Evolutionary conservation across 1,139 yeast genomes (phyloP).

Genomic region (Taphrina deformans): DNA sequence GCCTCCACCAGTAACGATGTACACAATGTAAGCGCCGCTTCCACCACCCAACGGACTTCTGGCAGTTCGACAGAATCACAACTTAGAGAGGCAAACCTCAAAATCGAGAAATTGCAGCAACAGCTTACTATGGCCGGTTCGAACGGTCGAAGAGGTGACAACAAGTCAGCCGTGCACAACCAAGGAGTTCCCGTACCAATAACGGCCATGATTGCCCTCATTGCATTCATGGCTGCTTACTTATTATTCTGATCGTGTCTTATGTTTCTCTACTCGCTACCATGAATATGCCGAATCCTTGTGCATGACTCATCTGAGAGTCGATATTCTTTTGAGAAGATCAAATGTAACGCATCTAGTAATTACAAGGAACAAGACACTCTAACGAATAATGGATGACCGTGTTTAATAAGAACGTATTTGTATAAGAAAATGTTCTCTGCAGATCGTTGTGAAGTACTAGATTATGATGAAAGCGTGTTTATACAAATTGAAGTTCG

Average conservation of each 20-base stretch:
- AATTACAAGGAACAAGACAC: no score
- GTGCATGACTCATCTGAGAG: no score
- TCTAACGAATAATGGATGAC: no score
- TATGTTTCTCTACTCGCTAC: no score
- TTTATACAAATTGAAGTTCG: no score
- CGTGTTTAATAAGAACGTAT: neutral
- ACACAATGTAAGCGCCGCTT: neutral
- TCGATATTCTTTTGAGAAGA: no score
- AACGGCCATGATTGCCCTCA: constrained; percentile 54
- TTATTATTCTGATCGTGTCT: constrained; percentile 51
- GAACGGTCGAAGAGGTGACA: constrained; percentile 38
- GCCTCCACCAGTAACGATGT: neutral
- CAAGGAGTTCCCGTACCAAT: constrained; percentile 56
- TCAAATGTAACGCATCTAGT: no score
- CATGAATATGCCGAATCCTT: no score
- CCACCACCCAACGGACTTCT: neutral
- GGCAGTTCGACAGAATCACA: constrained; percentile 5
- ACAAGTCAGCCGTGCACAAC: constrained; percentile 37
- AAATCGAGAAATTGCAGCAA: constrained; percentile 40
- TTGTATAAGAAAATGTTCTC: neutral
- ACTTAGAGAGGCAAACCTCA: constrained; percentile 35
- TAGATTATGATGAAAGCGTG: no score
- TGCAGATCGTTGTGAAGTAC: neutral
- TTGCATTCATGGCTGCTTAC: constrained; percentile 65
- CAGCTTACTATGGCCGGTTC: constrained; percentile 34